Evolutionary conservation across 2,329 filamentous ascomycete species (phyloP), one percentile per base, ranked within the genome.

Genomic region (Clonostachys byssicola): DNA sequence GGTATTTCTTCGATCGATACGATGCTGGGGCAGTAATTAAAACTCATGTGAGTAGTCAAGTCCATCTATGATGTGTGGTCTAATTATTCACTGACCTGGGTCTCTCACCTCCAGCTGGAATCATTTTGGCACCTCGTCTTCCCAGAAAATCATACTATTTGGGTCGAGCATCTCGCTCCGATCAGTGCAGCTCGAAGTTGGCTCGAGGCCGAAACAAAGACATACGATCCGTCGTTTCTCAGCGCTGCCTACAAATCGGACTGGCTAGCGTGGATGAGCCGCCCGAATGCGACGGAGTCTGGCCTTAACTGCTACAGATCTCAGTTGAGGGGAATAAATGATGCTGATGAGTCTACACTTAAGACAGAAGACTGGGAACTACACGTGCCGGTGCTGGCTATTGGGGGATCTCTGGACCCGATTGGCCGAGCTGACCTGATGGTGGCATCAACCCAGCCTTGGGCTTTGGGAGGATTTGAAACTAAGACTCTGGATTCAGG

Each of bases 1-100:
- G 50, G 50, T 56, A 56, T 7, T 56, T 56, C 18, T 54, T 53
- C 20, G 54, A 56, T n/a, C 48, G 47, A 1, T 50, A 48, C 14
- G 52, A 56, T 23, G 50, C 53, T 6, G 48, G 46, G 12, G 17
- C 23, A 10, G 17, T 45, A 12, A 51, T 49, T 12, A 35, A 38
- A 6, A 38, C 49, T 3, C 45, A 52, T 43, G 52, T 50, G 12
- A 39, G 36, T 39, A 18, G 36, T 8, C 23, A 30, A 30, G 4
- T 10, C 2, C 23, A 30, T 10, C 23, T 5, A 10, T 30, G 9
- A 30, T 5, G 3, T 30, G 8, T 30, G 3, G 10, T 30, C 23
- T 3, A 30, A 30, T 10, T 3, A 10, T 30, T 10, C 23, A 10
- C 23, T 30, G 23, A 30, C 23, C 7, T 8, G 8, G 6, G 23